Percentiles rank a stretch among this genome's conserved stretches.
phyloP scores from a whole-genome alignment of 805 yeast genomes.

The Saturnispora halmiae region DNA sequence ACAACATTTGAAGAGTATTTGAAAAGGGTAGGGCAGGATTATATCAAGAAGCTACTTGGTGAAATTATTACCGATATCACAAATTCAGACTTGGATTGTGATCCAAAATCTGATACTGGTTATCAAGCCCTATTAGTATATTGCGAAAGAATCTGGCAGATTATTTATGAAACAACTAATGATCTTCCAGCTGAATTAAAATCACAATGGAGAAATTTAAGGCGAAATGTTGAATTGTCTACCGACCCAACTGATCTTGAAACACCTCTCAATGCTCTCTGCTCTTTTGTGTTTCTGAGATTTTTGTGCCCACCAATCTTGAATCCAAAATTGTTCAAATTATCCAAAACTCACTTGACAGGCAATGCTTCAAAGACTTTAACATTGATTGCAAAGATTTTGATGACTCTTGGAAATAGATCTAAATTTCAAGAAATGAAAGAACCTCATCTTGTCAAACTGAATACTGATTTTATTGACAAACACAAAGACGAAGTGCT shows the following conservation, averaged over 20 bases:
- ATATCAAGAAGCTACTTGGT: conserved; percentile 64
- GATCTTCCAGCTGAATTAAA: conserved; percentile 67
- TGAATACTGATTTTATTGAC: conserved; percentile 58
- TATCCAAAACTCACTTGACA: conserved; percentile 61
- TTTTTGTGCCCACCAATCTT: conserved; percentile 86
- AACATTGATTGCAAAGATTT: conserved; percentile 69
- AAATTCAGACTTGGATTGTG: conserved; percentile 48
- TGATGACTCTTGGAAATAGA: conserved; percentile 73
- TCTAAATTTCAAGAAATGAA: conserved; percentile 65
- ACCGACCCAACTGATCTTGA: conserved; percentile 44
- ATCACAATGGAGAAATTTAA: conserved; percentile 49
- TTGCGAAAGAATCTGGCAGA: conserved; percentile 55
- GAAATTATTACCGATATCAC: conserved; percentile 48
- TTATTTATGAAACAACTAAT: conserved; percentile 55
- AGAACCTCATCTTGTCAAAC: conserved; percentile 65
- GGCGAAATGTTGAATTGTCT: conserved; percentile 56
- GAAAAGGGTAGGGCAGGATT: conserved; percentile 69
- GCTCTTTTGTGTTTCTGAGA: conserved; percentile 77
- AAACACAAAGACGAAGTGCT: conserved; percentile 47
- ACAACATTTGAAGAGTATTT: conserved; percentile 73
- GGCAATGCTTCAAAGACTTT: conserved; percentile 68
- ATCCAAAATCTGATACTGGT: conserved; percentile 45
- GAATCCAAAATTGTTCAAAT: conserved; percentile 77
- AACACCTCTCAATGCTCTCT: conserved; percentile 58
- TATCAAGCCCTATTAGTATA: conserved; percentile 29